These are phyloP conservation scores for Trichothecium sympodiale DNA, from an alignment of 2,329 filamentous ascomycete species.

Conservation along the genomic window DNA sequence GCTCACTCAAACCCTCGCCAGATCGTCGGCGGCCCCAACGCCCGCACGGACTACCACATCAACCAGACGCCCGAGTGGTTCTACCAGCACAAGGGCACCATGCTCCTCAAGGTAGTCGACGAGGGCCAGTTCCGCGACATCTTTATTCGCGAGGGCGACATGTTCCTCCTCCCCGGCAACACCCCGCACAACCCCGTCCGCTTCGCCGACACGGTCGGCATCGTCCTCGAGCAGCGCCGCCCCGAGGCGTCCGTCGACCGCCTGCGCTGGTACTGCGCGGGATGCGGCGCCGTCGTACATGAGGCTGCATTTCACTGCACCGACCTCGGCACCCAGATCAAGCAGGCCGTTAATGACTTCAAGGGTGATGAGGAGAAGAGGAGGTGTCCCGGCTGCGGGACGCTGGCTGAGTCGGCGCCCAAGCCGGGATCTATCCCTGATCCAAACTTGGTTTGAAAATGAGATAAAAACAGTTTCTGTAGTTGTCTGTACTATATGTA, in stretches of 20 bases:
- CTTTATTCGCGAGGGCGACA: slow-evolving; percentile 81
- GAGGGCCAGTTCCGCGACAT: slow-evolving; percentile 61
- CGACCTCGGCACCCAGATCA: slow-evolving; percentile 89
- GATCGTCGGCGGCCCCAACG: slow-evolving; percentile 94
- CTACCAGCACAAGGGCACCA: slow-evolving; percentile 88
- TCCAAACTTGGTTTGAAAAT: slow-evolving; percentile 35
- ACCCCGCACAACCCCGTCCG: slow-evolving; percentile 94
- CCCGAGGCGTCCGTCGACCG: slow-evolving; percentile 60
- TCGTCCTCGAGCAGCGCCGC: slow-evolving; percentile 81
- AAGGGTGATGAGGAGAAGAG: slow-evolving; percentile 54
- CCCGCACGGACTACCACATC: slow-evolving; percentile 96
- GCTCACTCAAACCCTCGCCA: slow-evolving; percentile 13
- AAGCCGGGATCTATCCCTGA: slow-evolving; percentile 46
- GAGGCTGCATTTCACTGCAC: slow-evolving; percentile 82
- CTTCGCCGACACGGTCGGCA: slow-evolving; percentile 85
- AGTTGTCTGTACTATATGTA: slow-evolving; percentile 2
- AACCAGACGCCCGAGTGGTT: slow-evolving; percentile 96
- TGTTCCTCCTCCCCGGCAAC: slow-evolving; percentile 88
- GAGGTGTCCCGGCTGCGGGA: slow-evolving; percentile 67
- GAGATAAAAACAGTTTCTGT: neutral
- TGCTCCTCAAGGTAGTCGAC: slow-evolving; percentile 89
- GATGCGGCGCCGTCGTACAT: slow-evolving; percentile 62
- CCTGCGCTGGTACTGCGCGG: slow-evolving; percentile 77
- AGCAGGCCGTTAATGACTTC: slow-evolving; percentile 77
- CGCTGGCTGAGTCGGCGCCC: slow-evolving; percentile 61